phyloP scores from a whole-genome alignment of 1,284 basidiomycete species.

The Inonotus obliquus region DNA sequence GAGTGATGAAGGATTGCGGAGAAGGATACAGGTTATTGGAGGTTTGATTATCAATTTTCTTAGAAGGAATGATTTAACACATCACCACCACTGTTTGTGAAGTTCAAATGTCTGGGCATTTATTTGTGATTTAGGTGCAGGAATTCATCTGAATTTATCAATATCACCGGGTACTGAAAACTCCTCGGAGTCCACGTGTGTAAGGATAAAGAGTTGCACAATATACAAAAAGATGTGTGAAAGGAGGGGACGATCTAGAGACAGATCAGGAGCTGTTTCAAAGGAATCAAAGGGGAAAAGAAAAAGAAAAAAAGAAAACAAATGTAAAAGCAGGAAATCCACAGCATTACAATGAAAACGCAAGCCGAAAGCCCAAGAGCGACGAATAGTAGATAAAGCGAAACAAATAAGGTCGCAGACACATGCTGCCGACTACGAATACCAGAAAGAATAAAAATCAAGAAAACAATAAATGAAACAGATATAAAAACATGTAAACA shows the following conservation, averaged over 20 bases:
- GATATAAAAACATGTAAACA: not conserved
- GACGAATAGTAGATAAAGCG: not conserved
- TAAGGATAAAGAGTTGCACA: too few relatives aligned
- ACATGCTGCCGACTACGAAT: not conserved
- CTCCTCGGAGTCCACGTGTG: not conserved
- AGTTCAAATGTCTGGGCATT: too few relatives aligned
- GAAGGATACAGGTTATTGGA: not conserved
- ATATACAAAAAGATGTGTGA: not conserved
- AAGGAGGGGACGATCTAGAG: not conserved
- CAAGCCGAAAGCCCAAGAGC: not conserved
- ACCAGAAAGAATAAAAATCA: not conserved
- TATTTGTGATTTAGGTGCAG: too few relatives aligned
- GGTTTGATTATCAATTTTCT: not conserved
- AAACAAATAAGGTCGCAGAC: not conserved
- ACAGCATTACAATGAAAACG: not conserved
- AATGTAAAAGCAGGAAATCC: not conserved
- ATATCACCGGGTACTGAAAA: too few relatives aligned
- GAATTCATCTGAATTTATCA: too few relatives aligned
- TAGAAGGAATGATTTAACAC: not conserved
- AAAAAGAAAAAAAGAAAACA: not conserved
- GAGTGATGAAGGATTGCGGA: not conserved
- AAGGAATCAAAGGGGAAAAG: not conserved
- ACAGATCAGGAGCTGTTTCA: not conserved
- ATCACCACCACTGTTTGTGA: not conserved
- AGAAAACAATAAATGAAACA: not conserved